These are phyloP conservation scores for Diplodia corticola DNA, from an alignment of 2,329 filamentous ascomycete genomes.

Conservation along the genomic window DNA sequence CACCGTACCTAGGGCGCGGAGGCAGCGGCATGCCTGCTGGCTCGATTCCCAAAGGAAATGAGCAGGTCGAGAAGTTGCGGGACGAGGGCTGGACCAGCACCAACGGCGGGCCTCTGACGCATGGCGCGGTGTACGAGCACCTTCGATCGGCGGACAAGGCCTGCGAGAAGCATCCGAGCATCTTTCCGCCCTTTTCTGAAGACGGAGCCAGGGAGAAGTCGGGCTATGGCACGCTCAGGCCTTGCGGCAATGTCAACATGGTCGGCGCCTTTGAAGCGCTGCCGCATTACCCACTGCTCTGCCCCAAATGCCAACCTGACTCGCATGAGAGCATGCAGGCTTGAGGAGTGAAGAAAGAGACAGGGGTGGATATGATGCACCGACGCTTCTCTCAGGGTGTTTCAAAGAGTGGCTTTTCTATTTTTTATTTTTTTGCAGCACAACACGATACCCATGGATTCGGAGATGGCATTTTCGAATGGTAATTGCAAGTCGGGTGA, in stretches of 20 bases:
- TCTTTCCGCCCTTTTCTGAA: neutral
- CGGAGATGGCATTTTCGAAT: neutral
- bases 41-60: neutral
- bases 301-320: constrained; percentile 7
- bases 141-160: neutral
- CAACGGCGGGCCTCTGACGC: constrained; percentile 8
- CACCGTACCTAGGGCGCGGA: neutral
- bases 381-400: no score
- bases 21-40: neutral
- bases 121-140: neutral
- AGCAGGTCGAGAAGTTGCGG: neutral
- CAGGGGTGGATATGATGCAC: neutral
- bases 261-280: constrained; percentile 5
- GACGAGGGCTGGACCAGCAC: neutral
- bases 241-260: neutral
- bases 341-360: neutral
- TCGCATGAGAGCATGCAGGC: neutral
- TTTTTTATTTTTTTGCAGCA: neutral
- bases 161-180: neutral
- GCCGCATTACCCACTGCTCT: constrained; percentile 11
- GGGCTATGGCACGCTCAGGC: neutral
- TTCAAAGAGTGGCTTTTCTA: neutral
- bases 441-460: neutral
- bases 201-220: neutral
- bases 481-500: no score